Conservation (phyloP, 257 asterid species). For the Lavandula angustifolia region DNA sequence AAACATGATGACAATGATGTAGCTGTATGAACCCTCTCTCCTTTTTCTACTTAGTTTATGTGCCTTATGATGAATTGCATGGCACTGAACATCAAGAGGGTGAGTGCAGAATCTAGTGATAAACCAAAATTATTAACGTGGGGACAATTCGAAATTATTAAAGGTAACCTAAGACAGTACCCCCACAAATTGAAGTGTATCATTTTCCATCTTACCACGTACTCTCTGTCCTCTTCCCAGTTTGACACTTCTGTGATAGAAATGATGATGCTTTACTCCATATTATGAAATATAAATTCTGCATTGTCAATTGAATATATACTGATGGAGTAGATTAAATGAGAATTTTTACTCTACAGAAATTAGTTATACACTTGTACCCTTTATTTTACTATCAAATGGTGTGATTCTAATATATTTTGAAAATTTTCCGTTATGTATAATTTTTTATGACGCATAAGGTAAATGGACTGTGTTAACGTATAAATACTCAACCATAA, state of each 20-base stretch:
- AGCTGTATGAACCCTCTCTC: background rate
- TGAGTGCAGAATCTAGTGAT: conserved; percentile 7
- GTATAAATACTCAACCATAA: no score
- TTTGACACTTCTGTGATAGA: background rate
- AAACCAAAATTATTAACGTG: background rate
- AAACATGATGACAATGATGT: no score
- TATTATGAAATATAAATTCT: background rate
- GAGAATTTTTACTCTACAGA: no score
- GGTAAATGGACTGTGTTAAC: no score
- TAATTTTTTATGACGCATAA: no score
- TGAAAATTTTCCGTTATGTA: no score
- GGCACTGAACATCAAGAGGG: conserved; percentile 12
- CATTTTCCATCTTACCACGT: background rate
- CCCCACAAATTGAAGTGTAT: background rate
- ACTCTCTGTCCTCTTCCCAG: no score
- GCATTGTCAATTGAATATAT: no score
- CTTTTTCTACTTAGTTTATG: background rate
- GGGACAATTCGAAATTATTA: conserved; percentile 8
- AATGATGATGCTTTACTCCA: background rate
- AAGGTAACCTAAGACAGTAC: background rate
- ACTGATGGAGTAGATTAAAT: no score
- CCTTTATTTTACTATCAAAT: no score
- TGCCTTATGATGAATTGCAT: background rate
- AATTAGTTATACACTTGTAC: no score
- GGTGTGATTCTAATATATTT: no score